Conservation (phyloP, 1,139 yeast species). For the Yamadazyma diddensiae region DNA sequence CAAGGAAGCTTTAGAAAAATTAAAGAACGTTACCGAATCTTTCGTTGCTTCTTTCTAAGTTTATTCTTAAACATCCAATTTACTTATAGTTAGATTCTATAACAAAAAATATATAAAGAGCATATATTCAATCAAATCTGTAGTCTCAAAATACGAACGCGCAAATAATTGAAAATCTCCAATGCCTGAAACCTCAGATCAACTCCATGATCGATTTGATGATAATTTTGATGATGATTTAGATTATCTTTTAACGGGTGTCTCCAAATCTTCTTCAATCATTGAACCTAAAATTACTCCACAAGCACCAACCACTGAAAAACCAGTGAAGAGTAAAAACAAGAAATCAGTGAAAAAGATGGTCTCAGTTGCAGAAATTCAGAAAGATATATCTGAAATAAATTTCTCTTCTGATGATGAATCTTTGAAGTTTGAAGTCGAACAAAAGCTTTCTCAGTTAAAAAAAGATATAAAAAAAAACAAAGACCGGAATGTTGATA, state of each 20-base stretch:
- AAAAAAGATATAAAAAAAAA: too few species aligned
- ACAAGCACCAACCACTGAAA: neutral
- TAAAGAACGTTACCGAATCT: constrained; percentile 88
- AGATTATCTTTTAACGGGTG: constrained; percentile 14
- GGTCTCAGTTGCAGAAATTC: constrained; percentile 8
- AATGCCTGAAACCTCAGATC: neutral
- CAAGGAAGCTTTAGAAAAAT: constrained; percentile 80
- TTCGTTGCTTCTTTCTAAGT: constrained; percentile 80
- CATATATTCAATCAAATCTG: constrained; percentile 12
- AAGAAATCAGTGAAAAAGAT: neutral
- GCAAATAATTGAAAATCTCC: too few species aligned
- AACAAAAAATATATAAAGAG: constrained; percentile 13
- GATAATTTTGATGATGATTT: constrained; percentile 11
- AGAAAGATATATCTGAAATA: constrained; percentile 23
- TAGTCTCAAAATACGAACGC: too few species aligned
- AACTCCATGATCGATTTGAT: neutral
- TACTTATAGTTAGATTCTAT: constrained; percentile 12
- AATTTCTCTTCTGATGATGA: constrained; percentile 22
- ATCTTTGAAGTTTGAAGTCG: neutral
- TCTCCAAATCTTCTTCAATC: neutral
- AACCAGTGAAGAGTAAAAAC: neutral
- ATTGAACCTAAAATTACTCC: neutral
- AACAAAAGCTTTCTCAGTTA: too few species aligned
- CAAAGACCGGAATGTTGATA: too few species aligned
- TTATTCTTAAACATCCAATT: neutral